Percentiles rank a stretch among this genome's conserved stretches.
phyloP scores from a whole-genome alignment of 148 eudicot genomes.

The Silene latifolia region DNA sequence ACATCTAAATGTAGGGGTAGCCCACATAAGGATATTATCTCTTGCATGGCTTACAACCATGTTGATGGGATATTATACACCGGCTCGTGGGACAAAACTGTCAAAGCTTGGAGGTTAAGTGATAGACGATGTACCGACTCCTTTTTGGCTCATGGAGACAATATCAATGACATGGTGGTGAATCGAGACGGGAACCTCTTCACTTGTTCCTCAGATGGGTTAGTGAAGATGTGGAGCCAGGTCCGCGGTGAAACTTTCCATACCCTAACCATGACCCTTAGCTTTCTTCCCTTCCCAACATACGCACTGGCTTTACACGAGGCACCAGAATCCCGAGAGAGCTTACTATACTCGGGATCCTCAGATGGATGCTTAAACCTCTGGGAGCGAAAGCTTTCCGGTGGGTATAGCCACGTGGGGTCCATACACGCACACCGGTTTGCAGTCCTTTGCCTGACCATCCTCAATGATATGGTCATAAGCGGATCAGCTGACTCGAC shows the following conservation, averaged over 20 bases:
- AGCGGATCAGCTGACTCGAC: constrained; percentile 75
- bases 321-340: constrained; percentile 19
- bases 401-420: constrained; percentile 65
- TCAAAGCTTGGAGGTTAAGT: constrained; percentile 54
- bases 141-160: constrained; percentile 59
- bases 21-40: constrained; percentile 46
- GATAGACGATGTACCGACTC: constrained; percentile 48
- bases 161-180: constrained; percentile 46
- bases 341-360: constrained; percentile 59
- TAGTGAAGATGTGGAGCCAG: constrained; percentile 65
- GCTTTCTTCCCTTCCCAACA: constrained; percentile 53
- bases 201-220: constrained; percentile 62
- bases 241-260: constrained; percentile 51
- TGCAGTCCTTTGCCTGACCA: constrained; percentile 48
- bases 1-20: constrained; percentile 2
- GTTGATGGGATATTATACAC: constrained; percentile 55
- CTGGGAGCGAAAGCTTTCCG: constrained; percentile 57
- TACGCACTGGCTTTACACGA: constrained; percentile 53
- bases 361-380: constrained; percentile 64
- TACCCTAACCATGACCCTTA: constrained; percentile 54
- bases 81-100: constrained; percentile 56
- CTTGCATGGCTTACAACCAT: constrained; percentile 70
- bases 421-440: constrained; percentile 58
- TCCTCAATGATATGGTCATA: constrained; percentile 43
- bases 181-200: constrained; percentile 60